Evolutionary conservation across 352 stramenopile species (phyloP).

Genomic region (Lagenidium giganteum): DNA sequence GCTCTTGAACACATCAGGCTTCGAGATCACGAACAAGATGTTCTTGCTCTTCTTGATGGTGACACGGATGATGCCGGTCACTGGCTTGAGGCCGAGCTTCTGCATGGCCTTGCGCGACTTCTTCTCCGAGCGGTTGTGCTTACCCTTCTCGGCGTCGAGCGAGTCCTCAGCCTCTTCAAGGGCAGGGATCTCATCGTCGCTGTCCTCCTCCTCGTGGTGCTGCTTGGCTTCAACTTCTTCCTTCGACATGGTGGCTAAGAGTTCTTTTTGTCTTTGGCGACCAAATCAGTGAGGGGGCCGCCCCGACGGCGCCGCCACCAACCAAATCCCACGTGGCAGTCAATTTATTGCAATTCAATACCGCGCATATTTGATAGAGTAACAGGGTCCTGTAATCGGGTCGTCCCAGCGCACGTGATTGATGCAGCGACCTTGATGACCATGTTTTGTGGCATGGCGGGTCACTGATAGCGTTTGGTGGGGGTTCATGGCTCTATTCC

Average conservation of each 20-base stretch:
- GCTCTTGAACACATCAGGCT: conserved; percentile 98
- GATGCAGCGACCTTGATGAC: no score
- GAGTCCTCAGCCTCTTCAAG: conserved; percentile 70
- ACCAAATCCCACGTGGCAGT: conserved; percentile 3
- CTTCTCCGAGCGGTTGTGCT: conserved; percentile 97
- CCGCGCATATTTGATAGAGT: no score
- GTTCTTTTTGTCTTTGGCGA: conserved; percentile 7
- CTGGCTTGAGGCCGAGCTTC: conserved; percentile 97
- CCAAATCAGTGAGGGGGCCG: background rate
- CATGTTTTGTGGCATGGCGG: no score
- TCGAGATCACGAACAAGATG: conserved; percentile 95
- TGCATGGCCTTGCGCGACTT: conserved; percentile 99
- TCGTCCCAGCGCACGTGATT: no score
- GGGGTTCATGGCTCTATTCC: no score
- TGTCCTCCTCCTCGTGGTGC: conserved; percentile 61
- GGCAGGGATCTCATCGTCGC: conserved; percentile 79
- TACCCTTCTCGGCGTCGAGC: conserved; percentile 63
- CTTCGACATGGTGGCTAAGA: conserved; percentile 22
- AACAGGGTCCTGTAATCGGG: no score
- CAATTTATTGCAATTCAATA: no score
- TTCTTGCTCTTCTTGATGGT: conserved; percentile 99
- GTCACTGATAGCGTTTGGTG: no score
- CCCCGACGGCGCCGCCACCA: conserved; percentile 1
- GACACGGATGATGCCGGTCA: conserved; percentile 95
- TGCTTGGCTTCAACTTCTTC: conserved; percentile 42